phyloP scores from a whole-genome alignment of 805 yeast species.

The Citeromyces matritensis region DNA sequence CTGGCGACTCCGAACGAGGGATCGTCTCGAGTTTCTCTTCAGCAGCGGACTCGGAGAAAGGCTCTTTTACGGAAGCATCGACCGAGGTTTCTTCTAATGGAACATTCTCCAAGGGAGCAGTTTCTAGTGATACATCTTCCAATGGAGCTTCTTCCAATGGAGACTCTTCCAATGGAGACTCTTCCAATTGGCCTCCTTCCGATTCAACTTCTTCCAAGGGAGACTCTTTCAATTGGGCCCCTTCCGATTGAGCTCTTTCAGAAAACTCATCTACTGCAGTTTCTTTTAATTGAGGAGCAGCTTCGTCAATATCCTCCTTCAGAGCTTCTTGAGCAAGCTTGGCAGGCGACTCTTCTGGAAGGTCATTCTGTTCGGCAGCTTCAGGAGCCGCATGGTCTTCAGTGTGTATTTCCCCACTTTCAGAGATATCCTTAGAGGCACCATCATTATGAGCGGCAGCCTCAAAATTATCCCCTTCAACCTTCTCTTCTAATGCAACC shows the following conservation, averaged over 20 bases:
- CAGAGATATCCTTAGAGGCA: conserved; percentile 3
- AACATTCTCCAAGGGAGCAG: too few relatives aligned
- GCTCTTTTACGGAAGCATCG: too few relatives aligned
- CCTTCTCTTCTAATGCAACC: conserved; percentile 6
- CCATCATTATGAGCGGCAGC: conserved; percentile 1
- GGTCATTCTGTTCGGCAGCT: conserved; percentile 3
- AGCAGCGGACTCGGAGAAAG: background rate
- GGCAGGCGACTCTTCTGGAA: conserved; percentile 3
- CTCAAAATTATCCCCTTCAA: conserved; percentile 2
- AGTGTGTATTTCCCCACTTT: conserved; percentile 2
- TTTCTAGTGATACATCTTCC: too few relatives aligned
- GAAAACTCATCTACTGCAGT: background rate
- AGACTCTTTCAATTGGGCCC: background rate
- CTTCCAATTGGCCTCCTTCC: conserved; percentile 4
- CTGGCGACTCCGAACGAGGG: background rate
- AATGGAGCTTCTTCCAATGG: background rate
- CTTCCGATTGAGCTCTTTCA: background rate
- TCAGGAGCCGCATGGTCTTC: conserved; percentile 2
- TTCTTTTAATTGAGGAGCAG: background rate
- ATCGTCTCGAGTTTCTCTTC: background rate
- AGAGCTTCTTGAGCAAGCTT: conserved; percentile 1
- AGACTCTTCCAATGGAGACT: conserved; percentile 3
- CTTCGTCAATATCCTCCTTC: conserved; percentile 1
- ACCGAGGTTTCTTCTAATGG: too few relatives aligned
- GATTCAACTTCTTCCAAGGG: conserved; percentile 1